These are phyloP conservation scores for Apiotrichum mycotoxinovorans DNA, from an alignment of 1,284 basidiomycete genomes.

Conservation along the genomic window DNA sequence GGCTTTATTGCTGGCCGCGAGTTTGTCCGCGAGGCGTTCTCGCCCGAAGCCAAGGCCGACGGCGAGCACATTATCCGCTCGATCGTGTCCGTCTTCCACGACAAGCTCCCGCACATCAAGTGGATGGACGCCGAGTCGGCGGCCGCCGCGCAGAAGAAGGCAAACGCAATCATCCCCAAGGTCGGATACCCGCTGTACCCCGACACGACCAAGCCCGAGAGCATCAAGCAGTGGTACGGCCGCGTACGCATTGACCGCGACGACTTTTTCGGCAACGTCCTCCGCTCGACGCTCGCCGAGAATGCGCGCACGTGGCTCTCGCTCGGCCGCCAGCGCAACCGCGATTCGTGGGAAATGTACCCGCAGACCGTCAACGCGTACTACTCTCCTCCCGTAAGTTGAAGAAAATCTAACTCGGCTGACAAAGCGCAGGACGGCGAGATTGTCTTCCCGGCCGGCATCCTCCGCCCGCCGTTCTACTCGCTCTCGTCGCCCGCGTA, in stretches of 20 bases:
- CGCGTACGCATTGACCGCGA: constrained; percentile 63
- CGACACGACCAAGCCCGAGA: constrained; percentile 68
- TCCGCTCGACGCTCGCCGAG: constrained; percentile 39
- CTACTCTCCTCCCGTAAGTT: no score
- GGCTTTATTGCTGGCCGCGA: constrained; percentile 56
- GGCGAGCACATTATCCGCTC: constrained; percentile 79
- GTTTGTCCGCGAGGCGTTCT: constrained; percentile 85
- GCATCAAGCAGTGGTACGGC: constrained; percentile 71
- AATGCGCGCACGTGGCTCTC: constrained; percentile 63
- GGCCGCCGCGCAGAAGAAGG: constrained; percentile 76
- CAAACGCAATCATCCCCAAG: constrained; percentile 49
- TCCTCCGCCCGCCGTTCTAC: constrained; percentile 91
- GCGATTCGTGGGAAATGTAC: constrained; percentile 68
- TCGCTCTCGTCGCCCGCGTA: constrained; percentile 75
- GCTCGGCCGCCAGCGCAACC: constrained; percentile 69
- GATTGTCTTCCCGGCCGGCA: constrained; percentile 96
- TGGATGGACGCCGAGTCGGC: constrained; percentile 93
- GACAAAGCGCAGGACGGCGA: constrained; percentile 53
- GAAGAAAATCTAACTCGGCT: no score
- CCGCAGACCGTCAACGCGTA: constrained; percentile 49
- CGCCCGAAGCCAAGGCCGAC: constrained; percentile 71
- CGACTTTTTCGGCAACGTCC: constrained; percentile 76
- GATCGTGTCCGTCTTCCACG: constrained; percentile 79
- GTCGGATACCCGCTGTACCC: constrained; percentile 73
- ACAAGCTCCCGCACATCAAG: constrained; percentile 67